These are phyloP conservation scores for Aspergillus panamensis DNA, from an alignment of 495 filamentous ascomycete species.

Conservation along the genomic window DNA sequence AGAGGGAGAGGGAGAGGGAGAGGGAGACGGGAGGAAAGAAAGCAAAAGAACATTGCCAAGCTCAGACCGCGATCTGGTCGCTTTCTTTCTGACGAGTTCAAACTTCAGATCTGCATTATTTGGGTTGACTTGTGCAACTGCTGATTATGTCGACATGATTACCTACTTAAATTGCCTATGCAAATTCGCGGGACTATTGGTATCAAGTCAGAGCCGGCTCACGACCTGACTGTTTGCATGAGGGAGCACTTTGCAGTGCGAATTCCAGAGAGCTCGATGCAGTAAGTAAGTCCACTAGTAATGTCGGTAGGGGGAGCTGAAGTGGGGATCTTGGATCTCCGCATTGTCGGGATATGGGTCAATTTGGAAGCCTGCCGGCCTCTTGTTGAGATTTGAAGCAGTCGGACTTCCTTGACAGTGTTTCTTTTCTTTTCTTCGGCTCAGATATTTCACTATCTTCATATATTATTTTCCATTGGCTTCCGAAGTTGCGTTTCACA, in stretches of 20 bases:
- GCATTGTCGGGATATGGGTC: not conserved
- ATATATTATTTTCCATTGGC: not conserved
- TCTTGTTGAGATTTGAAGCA: too few species aligned
- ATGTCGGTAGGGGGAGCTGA: too few species aligned
- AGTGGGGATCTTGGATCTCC: not conserved
- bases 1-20: not conserved
- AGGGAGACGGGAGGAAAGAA: not conserved
- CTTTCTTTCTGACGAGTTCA: not conserved
- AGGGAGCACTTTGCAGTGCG: not conserved
- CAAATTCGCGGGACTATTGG: not conserved
- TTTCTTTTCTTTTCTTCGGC: not conserved
- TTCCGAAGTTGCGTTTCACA: not conserved
- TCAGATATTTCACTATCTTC: not conserved
- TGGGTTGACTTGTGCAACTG: not conserved
- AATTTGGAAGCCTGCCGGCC: not conserved
- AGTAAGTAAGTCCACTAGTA: not conserved
- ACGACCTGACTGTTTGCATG: not conserved
- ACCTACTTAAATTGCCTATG: not conserved
- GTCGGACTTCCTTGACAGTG: too few species aligned
- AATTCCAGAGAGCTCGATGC: not conserved
- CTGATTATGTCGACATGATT: not conserved
- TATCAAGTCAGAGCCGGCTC: not conserved
- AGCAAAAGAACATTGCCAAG: not conserved
- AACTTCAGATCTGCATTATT: not conserved
- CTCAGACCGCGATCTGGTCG: not conserved